These are phyloP conservation scores for Aphanocladium album DNA, from an alignment of 2,329 filamentous ascomycete genomes.

Conservation along the genomic window DNA sequence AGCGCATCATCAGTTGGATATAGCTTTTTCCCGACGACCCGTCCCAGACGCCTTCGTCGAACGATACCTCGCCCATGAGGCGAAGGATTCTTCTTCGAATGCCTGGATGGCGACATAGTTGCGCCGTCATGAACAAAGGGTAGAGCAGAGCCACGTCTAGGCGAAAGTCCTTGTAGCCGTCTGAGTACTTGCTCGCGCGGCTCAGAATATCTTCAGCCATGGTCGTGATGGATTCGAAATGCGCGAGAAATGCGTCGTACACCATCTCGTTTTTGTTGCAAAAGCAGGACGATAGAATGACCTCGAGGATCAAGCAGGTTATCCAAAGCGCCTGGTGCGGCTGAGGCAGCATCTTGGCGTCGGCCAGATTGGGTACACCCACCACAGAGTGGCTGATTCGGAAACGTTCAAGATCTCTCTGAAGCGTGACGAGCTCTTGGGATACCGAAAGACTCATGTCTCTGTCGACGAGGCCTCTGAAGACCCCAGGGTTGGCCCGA, in stretches of 20 bases:
- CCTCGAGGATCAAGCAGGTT: constrained; percentile 2
- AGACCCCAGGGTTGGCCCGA: background rate
- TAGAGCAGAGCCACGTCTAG: constrained; percentile 12
- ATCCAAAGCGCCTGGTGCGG: constrained; percentile 1
- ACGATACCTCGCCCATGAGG: background rate
- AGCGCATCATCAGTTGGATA: background rate
- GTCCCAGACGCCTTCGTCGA: constrained; percentile 10
- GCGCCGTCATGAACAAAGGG: constrained; percentile 11
- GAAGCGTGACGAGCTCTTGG: background rate
- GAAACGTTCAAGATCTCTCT: background rate
- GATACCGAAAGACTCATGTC: background rate
- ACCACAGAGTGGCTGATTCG: background rate
- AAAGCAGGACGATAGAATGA: constrained; percentile 6
- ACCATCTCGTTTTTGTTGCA: constrained; percentile 9
- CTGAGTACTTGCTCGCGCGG: background rate
- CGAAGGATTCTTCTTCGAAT: constrained; percentile 7
- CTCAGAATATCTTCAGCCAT: background rate
- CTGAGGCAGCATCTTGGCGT: background rate
- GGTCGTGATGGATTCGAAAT: constrained; percentile 12
- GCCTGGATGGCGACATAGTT: constrained; percentile 10
- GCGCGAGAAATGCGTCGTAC: constrained; percentile 6
- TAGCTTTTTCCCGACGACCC: background rate
- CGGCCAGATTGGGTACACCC: background rate
- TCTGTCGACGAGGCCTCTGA: background rate
- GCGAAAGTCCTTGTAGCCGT: background rate